Conservation (phyloP, 2,329 filamentous ascomycete species). For the Fusarium udum region DNA sequence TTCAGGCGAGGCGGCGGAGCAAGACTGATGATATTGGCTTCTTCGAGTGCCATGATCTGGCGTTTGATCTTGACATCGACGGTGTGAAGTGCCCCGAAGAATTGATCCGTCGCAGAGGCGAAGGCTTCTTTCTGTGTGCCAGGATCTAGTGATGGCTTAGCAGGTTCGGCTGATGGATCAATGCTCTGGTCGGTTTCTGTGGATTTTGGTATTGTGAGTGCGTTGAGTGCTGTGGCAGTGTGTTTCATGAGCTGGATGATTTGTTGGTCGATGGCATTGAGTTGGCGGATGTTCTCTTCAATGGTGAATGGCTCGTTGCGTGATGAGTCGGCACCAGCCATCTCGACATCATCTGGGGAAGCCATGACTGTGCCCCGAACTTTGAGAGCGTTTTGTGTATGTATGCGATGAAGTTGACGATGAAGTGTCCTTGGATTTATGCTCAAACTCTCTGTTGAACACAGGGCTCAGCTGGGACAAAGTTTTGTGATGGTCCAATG, state of each 20-base stretch:
- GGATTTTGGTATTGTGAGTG: constrained; percentile 51
- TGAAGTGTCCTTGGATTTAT: not conserved
- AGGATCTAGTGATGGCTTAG: constrained; percentile 49
- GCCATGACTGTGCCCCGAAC: constrained; percentile 39
- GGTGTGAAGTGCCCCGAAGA: constrained; percentile 76
- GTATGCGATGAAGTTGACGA: not conserved
- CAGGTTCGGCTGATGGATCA: constrained; percentile 21
- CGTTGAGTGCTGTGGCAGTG: constrained; percentile 57
- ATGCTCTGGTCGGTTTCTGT: constrained; percentile 5
- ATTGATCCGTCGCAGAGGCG: constrained; percentile 69
- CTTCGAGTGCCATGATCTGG: constrained; percentile 78
- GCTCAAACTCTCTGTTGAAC: not conserved
- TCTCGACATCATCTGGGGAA: constrained; percentile 46
- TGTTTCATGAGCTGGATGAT: constrained; percentile 54
- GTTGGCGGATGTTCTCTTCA: constrained; percentile 81
- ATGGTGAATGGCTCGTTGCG: constrained; percentile 69
- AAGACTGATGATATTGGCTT: constrained; percentile 76
- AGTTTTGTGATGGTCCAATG: not conserved
- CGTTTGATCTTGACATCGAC: constrained; percentile 77
- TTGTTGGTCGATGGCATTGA: constrained; percentile 79
- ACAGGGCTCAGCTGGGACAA: not conserved
- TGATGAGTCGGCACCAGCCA: constrained; percentile 42
- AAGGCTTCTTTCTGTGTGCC: constrained; percentile 65
- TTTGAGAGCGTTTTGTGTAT: not conserved
- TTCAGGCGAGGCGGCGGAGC: constrained; percentile 48